A percentile compares a stretch with the other conserved stretches of the same genome.
Conservation (phyloP, 176 grass and related monocot species). For the Bothriochloa decipiens region DNA sequence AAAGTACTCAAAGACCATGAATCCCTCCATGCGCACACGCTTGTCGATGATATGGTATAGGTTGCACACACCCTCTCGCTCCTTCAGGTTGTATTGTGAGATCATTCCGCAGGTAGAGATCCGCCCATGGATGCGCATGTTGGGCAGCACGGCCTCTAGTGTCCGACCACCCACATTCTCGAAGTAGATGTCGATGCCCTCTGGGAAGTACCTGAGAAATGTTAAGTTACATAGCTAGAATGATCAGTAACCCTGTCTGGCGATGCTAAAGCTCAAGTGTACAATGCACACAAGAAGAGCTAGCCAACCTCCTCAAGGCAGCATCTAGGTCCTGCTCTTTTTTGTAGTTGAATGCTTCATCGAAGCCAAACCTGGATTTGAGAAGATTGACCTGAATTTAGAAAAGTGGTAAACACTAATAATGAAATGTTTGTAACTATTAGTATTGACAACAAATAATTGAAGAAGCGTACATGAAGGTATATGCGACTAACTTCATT, state of each 20-base stretch:
- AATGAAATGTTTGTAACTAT: too few relatives aligned
- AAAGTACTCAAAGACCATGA: constrained; percentile 41
- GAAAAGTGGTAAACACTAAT: neutral
- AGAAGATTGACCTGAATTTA: constrained; percentile 54
- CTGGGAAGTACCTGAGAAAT: constrained; percentile 46
- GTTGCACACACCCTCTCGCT: constrained; percentile 34
- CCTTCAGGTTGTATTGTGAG: constrained; percentile 58
- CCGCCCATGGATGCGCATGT: constrained; percentile 46
- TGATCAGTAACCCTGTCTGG: neutral
- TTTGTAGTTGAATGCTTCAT: constrained; percentile 80
- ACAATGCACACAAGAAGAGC: neutral
- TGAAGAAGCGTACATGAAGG: too few relatives aligned
- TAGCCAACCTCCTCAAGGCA: constrained; percentile 45
- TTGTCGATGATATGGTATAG: constrained; percentile 24
- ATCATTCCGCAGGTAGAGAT: constrained; percentile 55
- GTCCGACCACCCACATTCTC: constrained; percentile 66
- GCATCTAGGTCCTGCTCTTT: constrained; percentile 46
- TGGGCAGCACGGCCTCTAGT: constrained; percentile 57
- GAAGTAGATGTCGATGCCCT: constrained; percentile 75
- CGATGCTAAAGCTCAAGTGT: neutral
- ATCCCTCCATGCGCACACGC: constrained; percentile 55
- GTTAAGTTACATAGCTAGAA: neutral
- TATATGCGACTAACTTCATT: too few relatives aligned
- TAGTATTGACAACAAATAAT: too few relatives aligned
- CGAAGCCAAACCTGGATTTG: constrained; percentile 57